A percentile compares a stretch with the other conserved stretches of the same genome.
These are phyloP conservation scores for Mycena metata DNA, from an alignment of 768 basidiomycete genomes.

Conservation along the genomic window DNA sequence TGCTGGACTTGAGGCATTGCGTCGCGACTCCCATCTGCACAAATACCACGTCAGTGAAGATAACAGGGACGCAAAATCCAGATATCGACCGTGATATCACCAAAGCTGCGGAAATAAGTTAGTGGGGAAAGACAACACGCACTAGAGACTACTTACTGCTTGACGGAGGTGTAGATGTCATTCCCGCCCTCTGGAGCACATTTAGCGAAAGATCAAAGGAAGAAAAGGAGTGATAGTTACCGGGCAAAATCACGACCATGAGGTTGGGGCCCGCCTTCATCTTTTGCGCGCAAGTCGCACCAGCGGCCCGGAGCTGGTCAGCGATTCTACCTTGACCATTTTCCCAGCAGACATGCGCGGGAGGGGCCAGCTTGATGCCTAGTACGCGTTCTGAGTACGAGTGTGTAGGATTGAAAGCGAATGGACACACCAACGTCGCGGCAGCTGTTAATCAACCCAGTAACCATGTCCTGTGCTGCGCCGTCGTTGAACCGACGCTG, in stretches of 20 bases:
- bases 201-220: conserved; percentile 34
- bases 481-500: conserved; percentile 62
- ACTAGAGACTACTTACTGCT: conserved; percentile 68
- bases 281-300: conserved; percentile 59
- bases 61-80: background rate
- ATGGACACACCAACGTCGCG: conserved; percentile 69
- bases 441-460: conserved; percentile 63
- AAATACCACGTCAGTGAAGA: conserved; percentile 13
- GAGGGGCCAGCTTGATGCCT: conserved; percentile 72
- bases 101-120: conserved; percentile 63
- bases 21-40: conserved; percentile 79
- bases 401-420: background rate
- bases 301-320: conserved; percentile 56
- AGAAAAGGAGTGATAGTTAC: background rate
- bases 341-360: conserved; percentile 64
- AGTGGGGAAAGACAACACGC: background rate
- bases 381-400: background rate
- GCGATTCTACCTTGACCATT: conserved; percentile 70
- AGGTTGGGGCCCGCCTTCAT: conserved; percentile 63
- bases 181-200: conserved; percentile 74
- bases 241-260: conserved; percentile 76
- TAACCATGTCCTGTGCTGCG: conserved; percentile 67
- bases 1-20: conserved; percentile 79
- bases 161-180: conserved; percentile 82
- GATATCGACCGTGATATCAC: conserved; percentile 66